A percentile compares a stretch with the other conserved stretches of the same genome.
Conservation (phyloP, 306 rosid species). For the Sindora glabra region DNA sequence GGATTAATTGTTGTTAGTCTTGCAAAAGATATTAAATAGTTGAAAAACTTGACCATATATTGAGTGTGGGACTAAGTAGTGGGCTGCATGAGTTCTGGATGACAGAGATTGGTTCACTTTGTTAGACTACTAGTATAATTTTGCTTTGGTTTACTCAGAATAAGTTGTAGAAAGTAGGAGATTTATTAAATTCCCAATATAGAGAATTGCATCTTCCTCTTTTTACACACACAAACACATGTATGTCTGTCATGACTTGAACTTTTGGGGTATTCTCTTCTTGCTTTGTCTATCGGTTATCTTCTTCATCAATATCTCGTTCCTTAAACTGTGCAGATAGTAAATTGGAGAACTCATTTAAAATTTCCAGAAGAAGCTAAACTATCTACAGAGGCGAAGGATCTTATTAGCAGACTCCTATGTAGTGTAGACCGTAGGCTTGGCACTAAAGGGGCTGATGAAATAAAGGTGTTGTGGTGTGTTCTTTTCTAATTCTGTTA, state of each 20-base stretch:
- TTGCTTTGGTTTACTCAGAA: background rate
- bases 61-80: too few species aligned
- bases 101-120: conserved; percentile 3
- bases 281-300: background rate
- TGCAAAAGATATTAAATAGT: background rate
- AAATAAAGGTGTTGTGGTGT: conserved; percentile 93
- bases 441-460: conserved; percentile 96
- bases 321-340: conserved; percentile 62
- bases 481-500: conserved; percentile 42
- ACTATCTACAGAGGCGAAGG: conserved; percentile 88
- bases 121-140: background rate
- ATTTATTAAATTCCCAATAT: background rate
- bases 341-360: conserved; percentile 90
- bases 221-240: too few species aligned
- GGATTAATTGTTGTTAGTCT: background rate
- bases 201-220: background rate
- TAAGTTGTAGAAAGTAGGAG: background rate
- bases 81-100: conserved; percentile 7
- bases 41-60: background rate
- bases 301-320: background rate
- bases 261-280: background rate
- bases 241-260: background rate
- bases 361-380: conserved; percentile 98
- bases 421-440: conserved; percentile 96
- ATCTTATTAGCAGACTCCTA: conserved; percentile 74